Conservation (phyloP, 73 alveolate genomes). For the Paraurostyla sp. region DNA sequence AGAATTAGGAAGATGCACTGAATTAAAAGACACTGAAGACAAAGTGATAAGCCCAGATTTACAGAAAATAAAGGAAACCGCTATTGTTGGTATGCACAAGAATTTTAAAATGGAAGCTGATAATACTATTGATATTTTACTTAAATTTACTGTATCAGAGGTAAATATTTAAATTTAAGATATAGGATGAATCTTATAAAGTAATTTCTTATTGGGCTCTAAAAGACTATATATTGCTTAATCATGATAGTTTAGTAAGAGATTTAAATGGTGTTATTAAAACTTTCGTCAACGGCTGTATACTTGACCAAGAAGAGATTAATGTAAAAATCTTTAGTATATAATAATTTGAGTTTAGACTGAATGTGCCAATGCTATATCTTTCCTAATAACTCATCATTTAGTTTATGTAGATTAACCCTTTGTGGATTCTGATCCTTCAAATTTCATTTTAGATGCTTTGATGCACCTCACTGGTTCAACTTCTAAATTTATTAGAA, state of each 20-base stretch:
- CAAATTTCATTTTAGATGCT: slow-evolving; percentile 68
- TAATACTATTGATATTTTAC: slow-evolving; percentile 56
- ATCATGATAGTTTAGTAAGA: slow-evolving; percentile 49
- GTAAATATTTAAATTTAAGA: not conserved
- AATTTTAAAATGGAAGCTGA: slow-evolving; percentile 62
- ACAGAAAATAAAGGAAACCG: slow-evolving; percentile 70
- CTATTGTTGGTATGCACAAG: slow-evolving; percentile 73
- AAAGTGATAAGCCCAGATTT: slow-evolving; percentile 33
- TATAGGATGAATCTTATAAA: slow-evolving; percentile 39
- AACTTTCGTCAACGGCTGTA: slow-evolving; percentile 69
- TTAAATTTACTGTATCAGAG: slow-evolving; percentile 68
- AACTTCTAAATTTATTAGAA: slow-evolving; percentile 59
- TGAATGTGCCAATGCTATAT: slow-evolving; percentile 77
- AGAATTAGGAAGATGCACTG: slow-evolving; percentile 77
- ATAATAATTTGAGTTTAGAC: not conserved
- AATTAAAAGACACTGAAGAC: slow-evolving; percentile 30
- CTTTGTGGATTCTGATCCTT: not conserved
- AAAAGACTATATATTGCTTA: slow-evolving; percentile 74
- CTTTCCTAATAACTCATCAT: slow-evolving; percentile 76
- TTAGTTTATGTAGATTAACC: slow-evolving; percentile 65
- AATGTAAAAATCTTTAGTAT: not conserved
- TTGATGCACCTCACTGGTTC: slow-evolving; percentile 72
- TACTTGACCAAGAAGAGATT: slow-evolving; percentile 53
- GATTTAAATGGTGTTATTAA: slow-evolving; percentile 67
- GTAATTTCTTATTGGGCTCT: slow-evolving; percentile 72